These are phyloP conservation scores for Zygosaccharomyces gambellarensis DNA, from an alignment of 805 yeast species.

Conservation along the genomic window DNA sequence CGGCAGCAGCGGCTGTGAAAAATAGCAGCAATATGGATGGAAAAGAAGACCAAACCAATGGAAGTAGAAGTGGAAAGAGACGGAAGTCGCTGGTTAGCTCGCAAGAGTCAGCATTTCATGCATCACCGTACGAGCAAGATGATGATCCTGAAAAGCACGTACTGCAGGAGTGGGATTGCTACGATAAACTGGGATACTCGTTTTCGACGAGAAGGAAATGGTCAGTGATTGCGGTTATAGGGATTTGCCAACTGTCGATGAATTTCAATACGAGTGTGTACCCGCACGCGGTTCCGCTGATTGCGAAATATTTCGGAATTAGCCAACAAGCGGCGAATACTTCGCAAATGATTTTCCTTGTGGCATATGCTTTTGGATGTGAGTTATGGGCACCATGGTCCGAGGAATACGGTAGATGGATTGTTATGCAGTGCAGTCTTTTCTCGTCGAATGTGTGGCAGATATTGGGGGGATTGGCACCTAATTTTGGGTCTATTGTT, in stretches of 20 bases:
- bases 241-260: constrained; percentile 9
- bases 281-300: constrained; percentile 7
- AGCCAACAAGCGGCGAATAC: constrained; percentile 6
- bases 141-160: background rate
- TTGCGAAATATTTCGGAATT: constrained; percentile 5
- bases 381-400: constrained; percentile 11
- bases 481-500: constrained; percentile 7
- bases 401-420: constrained; percentile 7
- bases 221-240: constrained; percentile 3
- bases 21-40: background rate
- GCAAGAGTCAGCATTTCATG: background rate
- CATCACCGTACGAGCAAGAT: background rate
- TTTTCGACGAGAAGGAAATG: constrained; percentile 5
- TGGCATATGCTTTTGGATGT: constrained; percentile 8
- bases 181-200: constrained; percentile 9
- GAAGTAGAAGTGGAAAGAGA: background rate
- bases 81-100: background rate
- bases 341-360: constrained; percentile 7
- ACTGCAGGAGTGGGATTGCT: constrained; percentile 6
- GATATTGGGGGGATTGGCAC: constrained; percentile 7
- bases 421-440: constrained; percentile 7
- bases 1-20: background rate
- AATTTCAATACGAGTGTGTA: constrained; percentile 8
- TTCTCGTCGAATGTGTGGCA: constrained; percentile 7
- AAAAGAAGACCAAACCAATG: background rate